phyloP scores from a whole-genome alignment of 495 filamentous ascomycete genomes.

The Tuber borchii region DNA sequence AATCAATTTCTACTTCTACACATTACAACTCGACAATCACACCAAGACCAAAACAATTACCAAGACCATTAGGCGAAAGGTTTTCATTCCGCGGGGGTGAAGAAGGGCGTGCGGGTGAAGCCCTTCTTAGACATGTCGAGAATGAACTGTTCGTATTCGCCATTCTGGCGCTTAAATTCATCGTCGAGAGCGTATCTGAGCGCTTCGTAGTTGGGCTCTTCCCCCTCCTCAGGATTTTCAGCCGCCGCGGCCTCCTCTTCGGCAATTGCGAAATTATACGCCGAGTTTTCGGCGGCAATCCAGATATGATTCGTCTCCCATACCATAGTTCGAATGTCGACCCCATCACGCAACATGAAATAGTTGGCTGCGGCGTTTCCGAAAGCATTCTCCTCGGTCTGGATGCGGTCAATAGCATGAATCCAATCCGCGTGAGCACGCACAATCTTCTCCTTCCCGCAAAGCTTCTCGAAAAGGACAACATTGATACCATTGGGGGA shows the following conservation, averaged over 20 bases:
- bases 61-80: not conserved
- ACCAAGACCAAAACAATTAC: not conserved
- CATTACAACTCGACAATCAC: too few relatives aligned
- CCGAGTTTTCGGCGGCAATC: not conserved
- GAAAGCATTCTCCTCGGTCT: not conserved
- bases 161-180: not conserved
- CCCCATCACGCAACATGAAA: not conserved
- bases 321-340: not conserved
- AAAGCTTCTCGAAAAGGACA: not conserved
- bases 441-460: not conserved
- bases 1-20: not conserved
- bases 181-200: not conserved
- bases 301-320: not conserved
- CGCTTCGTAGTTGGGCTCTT: not conserved
- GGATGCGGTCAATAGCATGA: not conserved
- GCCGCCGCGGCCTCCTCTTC: not conserved
- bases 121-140: not conserved
- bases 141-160: not conserved
- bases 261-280: not conserved
- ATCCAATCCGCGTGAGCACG: not conserved
- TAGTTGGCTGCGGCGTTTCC: not conserved
- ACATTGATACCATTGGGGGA: not conserved
- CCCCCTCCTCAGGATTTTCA: not conserved
- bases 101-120: not conserved
- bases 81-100: not conserved